Evolutionary conservation across 2,329 filamentous ascomycete genomes (phyloP), one percentile per base, ranked within the genome.

Genomic region (Pezicula rhizophila): DNA sequence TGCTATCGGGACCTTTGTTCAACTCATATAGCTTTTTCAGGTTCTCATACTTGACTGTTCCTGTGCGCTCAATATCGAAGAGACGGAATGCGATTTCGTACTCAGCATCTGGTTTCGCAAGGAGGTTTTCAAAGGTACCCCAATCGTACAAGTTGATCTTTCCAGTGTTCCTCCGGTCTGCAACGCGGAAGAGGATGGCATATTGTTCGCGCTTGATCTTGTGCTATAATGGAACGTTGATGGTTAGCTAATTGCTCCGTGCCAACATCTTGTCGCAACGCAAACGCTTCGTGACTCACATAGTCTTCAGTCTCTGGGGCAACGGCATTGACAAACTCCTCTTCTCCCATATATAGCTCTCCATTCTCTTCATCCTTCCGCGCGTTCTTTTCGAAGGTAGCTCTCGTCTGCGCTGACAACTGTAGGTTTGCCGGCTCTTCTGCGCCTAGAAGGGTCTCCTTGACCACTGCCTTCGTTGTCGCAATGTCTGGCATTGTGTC

Each of bases 31-130:
- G 74, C 51, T 82, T 78, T 64, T 89, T 83, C 71, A 99, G 91
- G 61, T 90, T 82, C 35, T 95, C 87, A 64, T 92, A 96, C 67
- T 91, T 92, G 63, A 99, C 89, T 43, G 79, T 79, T 52, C 93
- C 93, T 17, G 82, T 87, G 53, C 87, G 81, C 45, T 92, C 84
- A 60, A 89, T 78, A 65, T 97, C 92, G 70, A 99, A 99, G 48
- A 99, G 79, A 61, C 93, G 88, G 73, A 97, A 99, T 14, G 93
- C 92, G 61, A 99, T 96, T 70, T 97, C 91, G 72, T 99, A 99
- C 73, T 99, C 93, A 67, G 93, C 93, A 65, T 97, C 93, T 53
- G 93, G 87, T 72, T 96, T 97, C 59, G 79, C 78, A 51, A 99
- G 83, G 55, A 99, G 80, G 73, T 95, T 95, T 72, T 96, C 89